Percentiles rank a stretch among this genome's conserved stretches.
These are phyloP conservation scores for Gossypium bickii DNA, from an alignment of 345 rosid genomes.

Conservation along the genomic window DNA sequence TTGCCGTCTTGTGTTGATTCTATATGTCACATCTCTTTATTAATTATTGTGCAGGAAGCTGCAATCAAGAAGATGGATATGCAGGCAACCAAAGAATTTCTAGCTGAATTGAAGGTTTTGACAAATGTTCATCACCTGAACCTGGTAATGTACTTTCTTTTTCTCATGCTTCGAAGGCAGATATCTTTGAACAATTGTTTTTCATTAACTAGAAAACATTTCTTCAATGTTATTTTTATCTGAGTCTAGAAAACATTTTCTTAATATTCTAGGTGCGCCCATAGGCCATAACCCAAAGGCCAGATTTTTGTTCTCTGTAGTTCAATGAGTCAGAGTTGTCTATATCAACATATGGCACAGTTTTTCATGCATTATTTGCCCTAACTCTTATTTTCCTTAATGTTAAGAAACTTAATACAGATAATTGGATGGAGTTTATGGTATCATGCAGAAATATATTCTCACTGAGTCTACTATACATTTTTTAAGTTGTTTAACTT, in stretches of 20 bases:
- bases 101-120: constrained; percentile 88
- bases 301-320: neutral
- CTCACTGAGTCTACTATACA: neutral
- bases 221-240: neutral
- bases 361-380: neutral
- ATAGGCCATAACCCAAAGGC: neutral
- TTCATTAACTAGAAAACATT: neutral
- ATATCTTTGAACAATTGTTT: neutral
- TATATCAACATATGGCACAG: neutral
- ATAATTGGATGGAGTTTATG: neutral
- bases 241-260: neutral
- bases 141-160: constrained; percentile 53
- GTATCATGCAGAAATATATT: neutral
- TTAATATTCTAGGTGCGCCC: neutral
- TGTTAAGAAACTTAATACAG: neutral
- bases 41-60: constrained; percentile 60
- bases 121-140: constrained; percentile 92
- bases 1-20: constrained; percentile 6
- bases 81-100: constrained; percentile 91
- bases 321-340: neutral
- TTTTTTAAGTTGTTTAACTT: neutral
- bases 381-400: constrained; percentile 1
- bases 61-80: constrained; percentile 99
- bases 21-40: neutral
- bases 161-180: neutral